A percentile compares a stretch with the other conserved stretches of the same genome.
Evolutionary conservation across 371 early-diverging fungal species (phyloP).

Genomic region (Chytridium lagenaria): DNA sequence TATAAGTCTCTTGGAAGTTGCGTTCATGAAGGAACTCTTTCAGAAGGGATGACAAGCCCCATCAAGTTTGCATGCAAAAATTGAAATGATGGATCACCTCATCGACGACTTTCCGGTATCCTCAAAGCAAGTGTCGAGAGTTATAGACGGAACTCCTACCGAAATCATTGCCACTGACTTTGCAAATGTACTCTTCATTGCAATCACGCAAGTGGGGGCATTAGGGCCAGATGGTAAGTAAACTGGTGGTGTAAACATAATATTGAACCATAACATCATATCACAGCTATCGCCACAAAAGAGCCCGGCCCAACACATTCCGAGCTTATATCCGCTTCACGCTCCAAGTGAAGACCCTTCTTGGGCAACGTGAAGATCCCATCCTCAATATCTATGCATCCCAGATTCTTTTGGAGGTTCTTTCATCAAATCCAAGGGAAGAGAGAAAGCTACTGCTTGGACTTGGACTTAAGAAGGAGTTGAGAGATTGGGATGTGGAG

Average conservation of each 20-base stretch:
- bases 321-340: not conserved
- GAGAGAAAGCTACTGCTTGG: not conserved
- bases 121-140: constrained; percentile 1
- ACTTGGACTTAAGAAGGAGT: not conserved
- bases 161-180: not conserved
- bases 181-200: not conserved
- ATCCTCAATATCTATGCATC: not conserved
- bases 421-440: not conserved
- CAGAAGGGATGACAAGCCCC: no score
- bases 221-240: not conserved
- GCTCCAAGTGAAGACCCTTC: not conserved
- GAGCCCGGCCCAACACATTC: not conserved
- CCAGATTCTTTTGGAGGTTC: not conserved
- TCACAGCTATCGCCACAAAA: not conserved
- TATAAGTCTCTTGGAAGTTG: no score
- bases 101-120: not conserved
- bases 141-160: not conserved
- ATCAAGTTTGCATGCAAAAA: constrained; percentile 31
- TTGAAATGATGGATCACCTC: not conserved
- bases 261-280: not conserved
- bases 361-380: constrained; percentile 1
- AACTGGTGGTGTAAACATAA: not conserved
- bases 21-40: no score
- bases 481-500: not conserved
- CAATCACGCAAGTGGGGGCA: not conserved